Evolutionary conservation across 306 rosid genomes (phyloP).

Genomic region (Dalbergia cochinchinensis): DNA sequence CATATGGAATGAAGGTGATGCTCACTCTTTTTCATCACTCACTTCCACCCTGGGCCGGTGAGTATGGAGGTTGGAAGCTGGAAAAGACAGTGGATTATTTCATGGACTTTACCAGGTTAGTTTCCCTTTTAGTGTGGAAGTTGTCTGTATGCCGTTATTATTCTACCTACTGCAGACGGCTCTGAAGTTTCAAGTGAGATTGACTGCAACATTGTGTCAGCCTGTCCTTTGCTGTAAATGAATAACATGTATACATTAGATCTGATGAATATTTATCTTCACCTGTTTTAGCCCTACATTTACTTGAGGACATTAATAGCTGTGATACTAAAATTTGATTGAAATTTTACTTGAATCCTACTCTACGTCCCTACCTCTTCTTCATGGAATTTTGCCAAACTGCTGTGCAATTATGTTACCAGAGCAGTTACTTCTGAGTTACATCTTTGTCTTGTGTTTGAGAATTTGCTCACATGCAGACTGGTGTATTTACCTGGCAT

Average conservation of each 20-base stretch:
- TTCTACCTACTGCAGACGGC: slow-evolving; percentile 27
- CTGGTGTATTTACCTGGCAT: neutral
- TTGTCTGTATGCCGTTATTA: slow-evolving; percentile 34
- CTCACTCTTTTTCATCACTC: slow-evolving; percentile 98
- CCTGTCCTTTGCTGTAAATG: slow-evolving; percentile 30
- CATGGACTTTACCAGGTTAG: slow-evolving; percentile 85
- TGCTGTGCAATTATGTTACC: neutral
- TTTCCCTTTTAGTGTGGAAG: slow-evolving; percentile 42
- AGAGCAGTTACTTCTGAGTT: slow-evolving; percentile 13
- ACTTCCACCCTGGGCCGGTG: slow-evolving; percentile 93
- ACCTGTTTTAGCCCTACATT: neutral
- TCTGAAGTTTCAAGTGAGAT: slow-evolving; percentile 32
- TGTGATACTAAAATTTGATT: neutral
- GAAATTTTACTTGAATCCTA: neutral
- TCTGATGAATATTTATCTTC: slow-evolving; percentile 18
- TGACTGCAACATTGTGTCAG: slow-evolving; percentile 20
- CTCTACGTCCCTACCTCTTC: neutral
- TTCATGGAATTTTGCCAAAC: slow-evolving; percentile 21
- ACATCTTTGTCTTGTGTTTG: slow-evolving; percentile 15
- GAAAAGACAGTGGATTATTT: slow-evolving; percentile 94
- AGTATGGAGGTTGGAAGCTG: slow-evolving; percentile 98
- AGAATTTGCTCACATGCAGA: slow-evolving; percentile 7
- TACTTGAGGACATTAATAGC: slow-evolving; percentile 3
- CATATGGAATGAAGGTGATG: slow-evolving; percentile 98
- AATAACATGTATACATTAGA: slow-evolving; percentile 2